Conservation (phyloP, 768 basidiomycete genomes). For the Leccinum boreale region DNA sequence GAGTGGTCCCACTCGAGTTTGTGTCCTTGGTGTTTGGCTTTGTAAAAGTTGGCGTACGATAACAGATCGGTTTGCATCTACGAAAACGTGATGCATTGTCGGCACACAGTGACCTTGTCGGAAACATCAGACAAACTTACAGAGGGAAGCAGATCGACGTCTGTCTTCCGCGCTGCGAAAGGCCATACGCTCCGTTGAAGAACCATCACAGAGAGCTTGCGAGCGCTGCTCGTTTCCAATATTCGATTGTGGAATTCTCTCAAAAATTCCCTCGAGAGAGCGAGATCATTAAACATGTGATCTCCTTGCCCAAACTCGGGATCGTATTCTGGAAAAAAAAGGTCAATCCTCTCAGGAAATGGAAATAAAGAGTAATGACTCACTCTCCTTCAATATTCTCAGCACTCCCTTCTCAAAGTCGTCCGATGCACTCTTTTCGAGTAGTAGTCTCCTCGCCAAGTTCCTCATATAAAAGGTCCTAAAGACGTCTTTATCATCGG, state of each 20-base stretch:
- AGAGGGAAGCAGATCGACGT: slow-evolving; percentile 49
- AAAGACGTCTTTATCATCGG: slow-evolving; percentile 92
- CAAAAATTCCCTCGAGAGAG: slow-evolving; percentile 72
- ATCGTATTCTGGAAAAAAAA: slow-evolving; percentile 68
- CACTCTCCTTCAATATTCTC: slow-evolving; percentile 78
- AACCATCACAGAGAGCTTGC: slow-evolving; percentile 70
- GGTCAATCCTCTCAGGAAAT: slow-evolving; percentile 11
- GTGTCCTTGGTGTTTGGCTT: slow-evolving; percentile 69
- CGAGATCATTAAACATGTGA: slow-evolving; percentile 92
- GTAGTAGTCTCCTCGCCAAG: slow-evolving; percentile 80
- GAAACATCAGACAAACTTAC: slow-evolving; percentile 35
- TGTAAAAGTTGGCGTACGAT: slow-evolving; percentile 69
- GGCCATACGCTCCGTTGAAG: slow-evolving; percentile 92
- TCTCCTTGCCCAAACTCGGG: slow-evolving; percentile 93
- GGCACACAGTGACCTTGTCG: background rate
- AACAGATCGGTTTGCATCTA: slow-evolving; percentile 75
- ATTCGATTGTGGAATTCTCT: slow-evolving; percentile 56
- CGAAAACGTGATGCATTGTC: slow-evolving; percentile 7
- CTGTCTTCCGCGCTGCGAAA: slow-evolving; percentile 51
- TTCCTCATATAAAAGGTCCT: slow-evolving; percentile 88
- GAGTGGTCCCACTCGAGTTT: slow-evolving; percentile 84
- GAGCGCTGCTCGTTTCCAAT: slow-evolving; percentile 34
- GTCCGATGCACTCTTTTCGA: slow-evolving; percentile 81
- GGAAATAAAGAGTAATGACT: slow-evolving; percentile 30
- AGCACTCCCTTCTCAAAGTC: slow-evolving; percentile 85